Evolutionary conservation across 208 protist genomes (phyloP), one percentile per base, ranked within the genome.

Genomic region (Angomonas deanei): DNA sequence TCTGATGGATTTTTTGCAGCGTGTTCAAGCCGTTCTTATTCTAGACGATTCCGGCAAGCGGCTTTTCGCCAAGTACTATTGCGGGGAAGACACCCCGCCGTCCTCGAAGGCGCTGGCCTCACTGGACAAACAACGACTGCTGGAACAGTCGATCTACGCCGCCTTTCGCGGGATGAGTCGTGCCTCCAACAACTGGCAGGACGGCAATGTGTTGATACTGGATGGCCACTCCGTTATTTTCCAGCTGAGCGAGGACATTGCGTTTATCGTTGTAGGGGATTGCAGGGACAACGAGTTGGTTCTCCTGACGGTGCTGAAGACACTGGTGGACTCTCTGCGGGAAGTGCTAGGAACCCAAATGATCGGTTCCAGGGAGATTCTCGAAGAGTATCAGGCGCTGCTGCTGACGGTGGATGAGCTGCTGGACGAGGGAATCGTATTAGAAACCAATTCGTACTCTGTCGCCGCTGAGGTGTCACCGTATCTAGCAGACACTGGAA

Each of bases 51-150:
- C 48, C 5, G 91, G 86, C 1, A 74, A 70, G 17, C 74, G 86
- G 31, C 62, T 95, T 17, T 97, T 95, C 31, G 72, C 74, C 56
- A 97, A 95, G 72, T 97, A 97, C 76, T 97, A 92, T 54, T 74
- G 74, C 11, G 80, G 76, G n/a, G 70, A 82, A 21, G 76, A 86
- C 60, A 78, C 79, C 26, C 66, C 74, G 0, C 68, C 64, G 32
- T 66, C 72, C 8, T 79, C 72, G 27, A 80, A 80, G 62, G 78
- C 75, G 34, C 68, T 91, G 33, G 73, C 67, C 11, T 54, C 69
- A 3, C 49, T 86, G 15, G 86, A 93, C 17, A 80, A 79, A 61
- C 90, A 96, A 49, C 75, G 72, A 0, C 48, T 68, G 24, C 67
- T 96, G 23, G 90, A 96, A 64, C 23, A 68, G 21, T 61, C 64